Evolutionary conservation across 139 green algal species (phyloP), one percentile per base, ranked within the genome.

Genomic region (Chlamydomonas asymmetrica): DNA sequence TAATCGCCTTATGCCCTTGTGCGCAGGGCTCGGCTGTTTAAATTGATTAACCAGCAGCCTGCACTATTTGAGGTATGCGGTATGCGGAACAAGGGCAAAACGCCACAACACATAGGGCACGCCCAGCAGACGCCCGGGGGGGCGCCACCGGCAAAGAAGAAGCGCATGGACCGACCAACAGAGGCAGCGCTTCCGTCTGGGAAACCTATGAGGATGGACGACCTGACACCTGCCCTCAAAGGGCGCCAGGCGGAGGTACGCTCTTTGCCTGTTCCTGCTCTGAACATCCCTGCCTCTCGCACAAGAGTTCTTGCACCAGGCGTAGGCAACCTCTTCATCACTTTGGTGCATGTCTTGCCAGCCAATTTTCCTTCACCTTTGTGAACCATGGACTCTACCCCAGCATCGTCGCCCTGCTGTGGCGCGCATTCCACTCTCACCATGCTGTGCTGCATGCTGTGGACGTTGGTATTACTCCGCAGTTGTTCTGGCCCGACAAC

Each of bases 401-500:
- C n/a, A n/a, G n/a, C n/a, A n/a, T n/a, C n/a, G n/a, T n/a, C n/a
- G n/a, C n/a, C n/a, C n/a, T n/a, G n/a, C n/a, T n/a, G n/a, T n/a
- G n/a, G n/a, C n/a, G n/a, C n/a, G n/a, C n/a, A n/a, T n/a, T n/a
- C n/a, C n/a, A n/a, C n/a, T n/a, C n/a, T n/a, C n/a, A n/a, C n/a
- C n/a, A n/a, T n/a, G n/a, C n/a, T n/a, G n/a, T n/a, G n/a, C n/a
- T n/a, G n/a, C n/a, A n/a, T n/a, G n/a, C n/a, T n/a, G n/a, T n/a
- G n/a, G n/a, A n/a, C n/a, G n/a, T 4, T 54, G 63, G 25, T 48
- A 31, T 31, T 43, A 2, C 27, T 34, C 13, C 56, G 77, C 79
- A 94, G 91, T 81, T 97, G 32, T 96, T 92, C 74, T 97, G 93
- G 93, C 93, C 93, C 2, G 93, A 97, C 72, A 92, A 97, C 82